These are phyloP conservation scores for Neonectria punicea DNA, from an alignment of 2,329 filamentous ascomycete genomes.

Conservation along the genomic window DNA sequence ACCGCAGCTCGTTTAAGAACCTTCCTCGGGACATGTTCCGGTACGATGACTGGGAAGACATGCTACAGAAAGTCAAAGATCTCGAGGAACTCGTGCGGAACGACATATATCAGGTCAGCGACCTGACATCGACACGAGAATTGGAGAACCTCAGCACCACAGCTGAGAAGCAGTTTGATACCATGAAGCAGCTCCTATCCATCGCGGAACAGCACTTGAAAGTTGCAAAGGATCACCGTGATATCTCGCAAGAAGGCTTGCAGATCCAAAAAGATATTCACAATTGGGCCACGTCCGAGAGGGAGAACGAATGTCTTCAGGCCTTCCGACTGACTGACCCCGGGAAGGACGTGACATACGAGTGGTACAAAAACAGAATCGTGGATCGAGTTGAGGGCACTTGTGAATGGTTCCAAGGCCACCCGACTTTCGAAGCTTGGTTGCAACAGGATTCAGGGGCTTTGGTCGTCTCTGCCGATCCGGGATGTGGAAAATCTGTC, in stretches of 20 bases:
- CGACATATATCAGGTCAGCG: neutral
- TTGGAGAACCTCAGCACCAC: neutral
- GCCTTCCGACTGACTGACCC: neutral
- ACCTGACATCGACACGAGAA: neutral
- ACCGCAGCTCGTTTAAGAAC: slow-evolving; percentile 13
- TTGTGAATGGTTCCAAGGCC: slow-evolving; percentile 30
- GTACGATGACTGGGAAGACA: neutral
- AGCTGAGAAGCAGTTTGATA: neutral
- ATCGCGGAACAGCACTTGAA: neutral
- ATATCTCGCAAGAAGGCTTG: neutral
- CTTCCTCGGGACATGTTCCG: neutral
- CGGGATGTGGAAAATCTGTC: slow-evolving; percentile 53
- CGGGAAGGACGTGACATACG: neutral
- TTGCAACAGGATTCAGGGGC: slow-evolving; percentile 38
- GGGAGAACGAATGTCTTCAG: neutral
- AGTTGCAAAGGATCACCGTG: neutral
- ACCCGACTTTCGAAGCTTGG: slow-evolving; percentile 40
- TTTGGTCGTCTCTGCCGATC: slow-evolving; percentile 51
- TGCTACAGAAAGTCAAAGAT: neutral
- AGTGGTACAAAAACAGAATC: neutral
- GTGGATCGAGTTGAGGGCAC: slow-evolving; percentile 19
- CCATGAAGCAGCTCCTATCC: neutral
- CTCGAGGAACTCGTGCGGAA: neutral
- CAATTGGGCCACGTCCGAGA: neutral
- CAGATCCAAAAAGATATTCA: neutral